Base-by-base conservation (phyloP, 2,329 filamentous ascomycete species). In the Coniochaeta prunicola region DNA sequence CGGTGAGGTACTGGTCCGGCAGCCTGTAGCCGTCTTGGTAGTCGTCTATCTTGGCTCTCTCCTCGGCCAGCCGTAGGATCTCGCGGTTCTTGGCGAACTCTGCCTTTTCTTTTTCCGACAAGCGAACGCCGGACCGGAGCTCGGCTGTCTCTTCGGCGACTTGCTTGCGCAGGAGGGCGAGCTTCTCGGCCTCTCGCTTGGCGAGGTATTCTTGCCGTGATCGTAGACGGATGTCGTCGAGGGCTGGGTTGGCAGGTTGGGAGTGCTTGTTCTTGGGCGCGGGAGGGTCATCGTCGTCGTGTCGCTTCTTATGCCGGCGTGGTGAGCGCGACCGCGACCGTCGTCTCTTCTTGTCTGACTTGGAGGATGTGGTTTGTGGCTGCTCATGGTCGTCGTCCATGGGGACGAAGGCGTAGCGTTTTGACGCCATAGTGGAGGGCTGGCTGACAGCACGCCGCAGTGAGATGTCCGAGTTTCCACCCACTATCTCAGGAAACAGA, bases 1-100 rank as follows among this genome's bases (percentile, higher is more conserved):
- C 92, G 0, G 90, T 96, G 62, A 96, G 93, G 69, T 96, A 96
- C 70, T 97, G 92, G 63, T 97, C 92, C 0, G 93, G 94, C 77
- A 99, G 87, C 64, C 88, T 83, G 74, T 97, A 99, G 2, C 93
- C 93, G 75, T 97, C 92, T 21, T 88, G 83, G 71, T 96, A 87
- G 65, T 97, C 93, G 69, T 97, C 92, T 63, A 99, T 96, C 48
- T 84, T 84, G 58, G 93, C 77, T 24, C 93, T 83, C 70, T 96
- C 91, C 73, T 97, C 90, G 1, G 91, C 91, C 45, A 96, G 78
- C 36, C 87, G 82, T 45, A 96, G 74, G 28, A 92, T 80, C 72
- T 97, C 91, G 53, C 90, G 80, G 68, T 97, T 97, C 68, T 91
- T 88, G 2, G 88, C 88, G 70, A 99, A 97, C 63, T 96, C 91